Conservation (phyloP, 1,284 basidiomycete genomes). For the Pseudozyma hubeiensis region DNA sequence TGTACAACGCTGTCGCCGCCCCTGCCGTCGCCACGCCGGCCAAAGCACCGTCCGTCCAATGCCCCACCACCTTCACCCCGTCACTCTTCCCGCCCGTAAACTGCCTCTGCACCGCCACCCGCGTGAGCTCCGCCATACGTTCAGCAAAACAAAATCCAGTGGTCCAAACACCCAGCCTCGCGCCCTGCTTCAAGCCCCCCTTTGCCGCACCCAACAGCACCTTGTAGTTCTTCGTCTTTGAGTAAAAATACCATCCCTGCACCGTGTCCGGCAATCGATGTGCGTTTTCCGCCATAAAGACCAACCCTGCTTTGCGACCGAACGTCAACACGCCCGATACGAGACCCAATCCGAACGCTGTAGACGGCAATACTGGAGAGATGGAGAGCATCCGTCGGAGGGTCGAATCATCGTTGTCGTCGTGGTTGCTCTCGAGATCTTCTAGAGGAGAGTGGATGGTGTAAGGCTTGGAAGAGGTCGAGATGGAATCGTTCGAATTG, state of each 20-base stretch:
- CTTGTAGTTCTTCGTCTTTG: slow-evolving; percentile 68
- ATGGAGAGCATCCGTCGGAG: slow-evolving; percentile 20
- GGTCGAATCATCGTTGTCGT: slow-evolving; percentile 5
- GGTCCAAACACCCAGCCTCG: slow-evolving; percentile 54
- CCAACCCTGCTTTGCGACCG: slow-evolving; percentile 53
- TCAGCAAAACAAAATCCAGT: slow-evolving; percentile 59
- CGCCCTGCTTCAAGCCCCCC: slow-evolving; percentile 54
- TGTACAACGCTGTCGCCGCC: slow-evolving; percentile 40
- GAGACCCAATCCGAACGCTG: slow-evolving; percentile 57
- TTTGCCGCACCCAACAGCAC: slow-evolving; percentile 59
- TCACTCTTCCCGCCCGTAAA: slow-evolving; percentile 1
- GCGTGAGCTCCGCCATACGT: slow-evolving; percentile 19
- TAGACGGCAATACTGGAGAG: slow-evolving; percentile 46
- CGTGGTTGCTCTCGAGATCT: slow-evolving; percentile 8
- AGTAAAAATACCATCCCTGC: slow-evolving; percentile 69
- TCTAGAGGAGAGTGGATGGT: slow-evolving; percentile 29
- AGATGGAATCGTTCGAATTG: slow-evolving; percentile 33
- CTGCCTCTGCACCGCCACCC: slow-evolving; percentile 13
- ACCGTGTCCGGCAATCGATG: slow-evolving; percentile 65
- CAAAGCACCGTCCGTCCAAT: slow-evolving; percentile 59
- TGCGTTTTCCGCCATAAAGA: slow-evolving; percentile 68
- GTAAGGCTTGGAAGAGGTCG: slow-evolving; percentile 13
- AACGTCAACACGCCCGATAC: slow-evolving; percentile 53
- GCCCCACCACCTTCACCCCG: slow-evolving; percentile 35
- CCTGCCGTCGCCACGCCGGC: slow-evolving; percentile 52